These are phyloP conservation scores for Leptographium procerum DNA, from an alignment of 2,329 filamentous ascomycete species.

Conservation along the genomic window DNA sequence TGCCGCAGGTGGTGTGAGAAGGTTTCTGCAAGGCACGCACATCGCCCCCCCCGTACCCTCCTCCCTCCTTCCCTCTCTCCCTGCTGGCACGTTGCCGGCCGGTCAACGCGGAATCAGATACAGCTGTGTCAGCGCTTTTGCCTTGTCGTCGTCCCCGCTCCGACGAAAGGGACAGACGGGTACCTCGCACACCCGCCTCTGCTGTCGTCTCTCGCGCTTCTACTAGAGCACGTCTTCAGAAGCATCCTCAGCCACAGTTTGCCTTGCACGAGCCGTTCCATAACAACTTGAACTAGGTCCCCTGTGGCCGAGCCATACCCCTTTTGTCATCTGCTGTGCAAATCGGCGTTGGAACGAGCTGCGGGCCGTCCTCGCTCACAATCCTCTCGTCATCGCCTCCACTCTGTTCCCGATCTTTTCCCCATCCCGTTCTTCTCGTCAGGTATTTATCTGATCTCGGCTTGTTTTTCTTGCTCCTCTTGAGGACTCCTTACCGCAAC, in stretches of 20 bases:
- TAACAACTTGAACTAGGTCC: not conserved
- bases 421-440: not conserved
- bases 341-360: not conserved
- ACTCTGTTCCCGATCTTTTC: not conserved
- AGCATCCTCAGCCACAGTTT: too few species aligned
- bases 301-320: not conserved
- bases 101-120: too few species aligned
- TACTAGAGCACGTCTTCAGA: too few species aligned
- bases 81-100: not conserved
- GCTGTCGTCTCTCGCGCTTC: too few species aligned
- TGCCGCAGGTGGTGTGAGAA: not conserved
- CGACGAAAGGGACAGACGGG: too few species aligned
- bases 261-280: not conserved
- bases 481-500: not conserved
- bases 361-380: not conserved
- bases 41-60: not conserved
- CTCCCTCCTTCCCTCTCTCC: not conserved
- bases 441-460: not conserved
- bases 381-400: not conserved
- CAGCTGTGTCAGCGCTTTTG: too few species aligned
- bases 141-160: not conserved
- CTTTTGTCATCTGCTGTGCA: not conserved
- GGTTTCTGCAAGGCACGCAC: conserved; percentile 2
- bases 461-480: not conserved
- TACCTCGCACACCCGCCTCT: too few species aligned